A percentile compares a stretch with the other conserved stretches of the same genome.
These are phyloP conservation scores for Camellia granthamiana DNA, from an alignment of 148 eudicot genomes.

Conservation along the genomic window DNA sequence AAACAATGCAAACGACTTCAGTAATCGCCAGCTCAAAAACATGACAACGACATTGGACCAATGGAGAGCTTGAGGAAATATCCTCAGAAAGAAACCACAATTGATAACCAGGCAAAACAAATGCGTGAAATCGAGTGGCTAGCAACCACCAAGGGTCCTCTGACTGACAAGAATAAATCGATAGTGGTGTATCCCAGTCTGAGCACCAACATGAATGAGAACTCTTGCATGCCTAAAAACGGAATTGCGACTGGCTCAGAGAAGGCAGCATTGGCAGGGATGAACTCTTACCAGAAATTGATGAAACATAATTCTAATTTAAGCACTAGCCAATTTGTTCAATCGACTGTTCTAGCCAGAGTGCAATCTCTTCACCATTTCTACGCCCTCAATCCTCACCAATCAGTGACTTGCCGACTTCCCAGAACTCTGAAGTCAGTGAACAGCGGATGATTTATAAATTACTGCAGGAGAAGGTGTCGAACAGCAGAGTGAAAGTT, in stretches of 20 bases:
- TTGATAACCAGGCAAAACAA: background rate
- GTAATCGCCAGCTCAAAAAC: no score
- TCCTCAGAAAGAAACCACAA: constrained; percentile 15
- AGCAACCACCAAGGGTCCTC: background rate
- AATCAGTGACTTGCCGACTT: background rate
- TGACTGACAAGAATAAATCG: background rate
- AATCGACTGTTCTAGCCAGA: background rate
- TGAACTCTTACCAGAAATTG: background rate
- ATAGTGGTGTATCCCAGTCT: background rate
- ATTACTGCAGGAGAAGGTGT: constrained; percentile 21
- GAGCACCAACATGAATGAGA: background rate
- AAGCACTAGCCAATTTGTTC: background rate
- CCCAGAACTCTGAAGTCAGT: background rate
- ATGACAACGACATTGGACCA: constrained; percentile 39
- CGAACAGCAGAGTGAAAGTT: constrained; percentile 14
- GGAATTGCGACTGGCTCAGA: background rate
- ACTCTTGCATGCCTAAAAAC: background rate
- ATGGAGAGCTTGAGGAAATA: constrained; percentile 37
- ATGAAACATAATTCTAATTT: background rate
- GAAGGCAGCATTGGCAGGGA: background rate
- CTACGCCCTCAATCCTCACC: background rate
- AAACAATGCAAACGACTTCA: no score
- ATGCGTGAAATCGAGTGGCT: background rate
- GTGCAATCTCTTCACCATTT: constrained; percentile 3
- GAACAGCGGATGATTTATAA: constrained; percentile 13